A percentile compares a stretch with the other conserved stretches of the same genome.
Evolutionary conservation across 345 rosid genomes (phyloP).

Genomic region (Citrus maxima): DNA sequence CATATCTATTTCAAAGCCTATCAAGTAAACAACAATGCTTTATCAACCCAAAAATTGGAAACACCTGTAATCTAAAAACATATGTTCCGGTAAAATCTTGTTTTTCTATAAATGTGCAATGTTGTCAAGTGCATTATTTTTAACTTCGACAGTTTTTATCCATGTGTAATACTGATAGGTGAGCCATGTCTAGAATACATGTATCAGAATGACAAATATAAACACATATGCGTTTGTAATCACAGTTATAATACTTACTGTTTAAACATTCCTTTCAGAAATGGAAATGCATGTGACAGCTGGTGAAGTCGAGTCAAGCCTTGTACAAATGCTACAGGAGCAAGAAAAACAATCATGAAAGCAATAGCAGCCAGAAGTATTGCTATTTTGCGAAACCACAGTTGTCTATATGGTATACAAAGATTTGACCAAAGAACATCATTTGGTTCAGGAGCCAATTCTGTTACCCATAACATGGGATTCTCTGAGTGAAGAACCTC

Average conservation of each 20-base stretch:
- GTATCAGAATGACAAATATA: not conserved
- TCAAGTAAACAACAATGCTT: not conserved
- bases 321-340: constrained; percentile 81
- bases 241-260: constrained; percentile 46
- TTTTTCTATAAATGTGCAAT: no score
- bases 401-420: constrained; percentile 69
- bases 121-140: not conserved
- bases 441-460: constrained; percentile 87
- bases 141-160: not conserved
- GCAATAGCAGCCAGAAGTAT: constrained; percentile 56
- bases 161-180: constrained; percentile 5
- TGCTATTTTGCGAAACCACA: constrained; percentile 83
- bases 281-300: constrained; percentile 57
- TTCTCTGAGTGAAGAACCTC: constrained; percentile 79
- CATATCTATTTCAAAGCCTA: not conserved
- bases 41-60: not conserved
- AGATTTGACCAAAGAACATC: constrained; percentile 94
- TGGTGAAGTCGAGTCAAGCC: constrained; percentile 66
- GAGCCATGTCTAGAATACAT: constrained; percentile 2
- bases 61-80: not conserved
- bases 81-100: no score
- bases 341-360: constrained; percentile 69
- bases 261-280: constrained; percentile 48
- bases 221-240: not conserved
- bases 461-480: constrained; percentile 95